Evolutionary conservation across 1,284 basidiomycete genomes (phyloP).

Genomic region (Golubevia pallescens): DNA sequence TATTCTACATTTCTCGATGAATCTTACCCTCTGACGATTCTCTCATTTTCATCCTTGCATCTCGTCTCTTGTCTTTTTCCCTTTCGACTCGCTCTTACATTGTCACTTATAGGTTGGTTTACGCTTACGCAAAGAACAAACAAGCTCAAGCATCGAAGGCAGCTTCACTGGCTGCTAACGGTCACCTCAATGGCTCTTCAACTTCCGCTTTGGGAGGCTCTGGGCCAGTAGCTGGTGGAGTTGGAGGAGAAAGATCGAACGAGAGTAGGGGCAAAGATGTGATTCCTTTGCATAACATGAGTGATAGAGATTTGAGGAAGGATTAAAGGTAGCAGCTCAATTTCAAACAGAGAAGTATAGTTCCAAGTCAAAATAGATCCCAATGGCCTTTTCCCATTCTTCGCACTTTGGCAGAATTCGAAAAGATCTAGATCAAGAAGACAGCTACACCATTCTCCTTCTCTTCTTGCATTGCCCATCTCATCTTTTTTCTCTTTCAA

Average conservation of each 20-base stretch:
- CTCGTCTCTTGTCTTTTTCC: neutral
- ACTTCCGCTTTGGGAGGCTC: constrained; percentile 8
- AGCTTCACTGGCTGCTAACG: constrained; percentile 14
- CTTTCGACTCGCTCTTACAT: neutral
- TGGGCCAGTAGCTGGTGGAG: neutral
- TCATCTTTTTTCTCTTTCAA: too few species aligned
- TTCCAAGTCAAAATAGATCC: too few species aligned
- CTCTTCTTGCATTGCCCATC: too few species aligned
- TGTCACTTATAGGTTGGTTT: constrained; percentile 26
- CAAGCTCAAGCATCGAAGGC: constrained; percentile 44
- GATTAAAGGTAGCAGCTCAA: constrained; percentile 6
- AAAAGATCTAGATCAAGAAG: too few species aligned
- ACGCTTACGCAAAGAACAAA: constrained; percentile 59
- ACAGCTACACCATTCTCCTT: too few species aligned
- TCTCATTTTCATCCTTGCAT: constrained; percentile 1
- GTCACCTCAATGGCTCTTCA: constrained; percentile 15
- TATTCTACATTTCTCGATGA: too few species aligned
- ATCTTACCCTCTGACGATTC: neutral
- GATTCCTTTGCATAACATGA: constrained; percentile 26
- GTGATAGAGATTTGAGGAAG: constrained; percentile 10
- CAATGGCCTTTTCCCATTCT: too few species aligned
- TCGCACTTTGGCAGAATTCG: too few species aligned
- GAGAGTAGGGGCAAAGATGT: constrained; percentile 18
- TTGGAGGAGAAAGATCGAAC: neutral
- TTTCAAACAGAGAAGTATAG: too few species aligned